Base-by-base conservation (phyloP, 2,329 filamentous ascomycete genomes). In the Podosphaera aphanis region DNA sequence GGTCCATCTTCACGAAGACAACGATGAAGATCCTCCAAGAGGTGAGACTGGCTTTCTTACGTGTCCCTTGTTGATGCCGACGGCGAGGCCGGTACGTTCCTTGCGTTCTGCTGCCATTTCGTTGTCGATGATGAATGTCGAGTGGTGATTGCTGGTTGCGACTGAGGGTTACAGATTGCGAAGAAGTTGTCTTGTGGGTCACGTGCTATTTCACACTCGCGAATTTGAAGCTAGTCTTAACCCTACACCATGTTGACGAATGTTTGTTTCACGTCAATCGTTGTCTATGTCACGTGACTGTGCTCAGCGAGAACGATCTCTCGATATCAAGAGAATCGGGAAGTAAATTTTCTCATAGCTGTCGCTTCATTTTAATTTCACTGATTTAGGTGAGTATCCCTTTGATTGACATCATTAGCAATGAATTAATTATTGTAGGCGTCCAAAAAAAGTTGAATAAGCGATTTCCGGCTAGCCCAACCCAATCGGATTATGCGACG, bases 21-120 rank as follows among this genome's bases (percentile, higher is more conserved):
- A 40, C 53, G 59, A 56, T 59, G 71, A 72, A 74, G 73, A 78
- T 78, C 73, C 74, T 78, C 74, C 74, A 77, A 70, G 74, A 78
- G 74, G 73, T 77, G 74, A 78, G 74, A 78, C 59, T 53, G 56
- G 56, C 55, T 44, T 46, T 61, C 70, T 65, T 77, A 77, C 73
- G 68, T 74, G 67, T 63, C 73, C 71, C 57, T 68, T 70, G 71
- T 77, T 77, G 59, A 69, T 62, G 62, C 74, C 74, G 60, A 71
- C 65, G 65, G 68, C 64, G 57, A 77, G 64, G 64, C 73, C 73
- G 64, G 64, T 66, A 59, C 66, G 68, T 60, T 67, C 66, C 57
- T 68, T 64, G 51, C 66, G 62, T 65, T 74, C 71, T 64, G 71
- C 71, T 59, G 71, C 71, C 72, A 76, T 77, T 38, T 11, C 15